Evolutionary conservation across 2,329 filamentous ascomycete genomes (phyloP).

Genomic region (Sordariomycetes sp.): DNA sequence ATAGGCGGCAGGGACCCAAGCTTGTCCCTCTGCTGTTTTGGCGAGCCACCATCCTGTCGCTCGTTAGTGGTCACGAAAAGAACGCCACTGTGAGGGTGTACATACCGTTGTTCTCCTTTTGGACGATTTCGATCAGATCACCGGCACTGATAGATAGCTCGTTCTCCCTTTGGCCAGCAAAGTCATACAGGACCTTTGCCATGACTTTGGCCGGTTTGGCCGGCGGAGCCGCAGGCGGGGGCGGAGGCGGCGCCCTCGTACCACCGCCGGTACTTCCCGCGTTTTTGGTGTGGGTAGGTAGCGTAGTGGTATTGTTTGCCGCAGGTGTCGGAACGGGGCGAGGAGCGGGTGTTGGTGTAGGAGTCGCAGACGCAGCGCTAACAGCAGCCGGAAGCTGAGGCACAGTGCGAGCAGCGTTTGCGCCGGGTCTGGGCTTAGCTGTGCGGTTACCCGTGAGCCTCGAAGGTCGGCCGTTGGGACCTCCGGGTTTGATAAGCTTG

Average conservation of each 20-base stretch:
- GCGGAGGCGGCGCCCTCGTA: conserved; percentile 51
- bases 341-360: conserved; percentile 10
- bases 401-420: conserved; percentile 17
- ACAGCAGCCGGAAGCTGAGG: conserved; percentile 24
- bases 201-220: conserved; percentile 54
- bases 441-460: conserved; percentile 49
- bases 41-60: conserved; percentile 90
- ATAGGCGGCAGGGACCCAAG: conserved; percentile 91
- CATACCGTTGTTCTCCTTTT: conserved; percentile 92
- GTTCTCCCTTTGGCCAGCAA: conserved; percentile 73
- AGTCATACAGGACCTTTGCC: conserved; percentile 89
- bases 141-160: conserved; percentile 74
- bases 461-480: conserved; percentile 72
- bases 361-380: conserved; percentile 14
- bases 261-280: conserved; percentile 40
- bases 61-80: conserved; percentile 14
- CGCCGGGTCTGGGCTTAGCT: conserved; percentile 32
- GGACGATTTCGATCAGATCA: conserved; percentile 79
- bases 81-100: background rate
- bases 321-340: conserved; percentile 15
- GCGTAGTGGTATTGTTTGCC: conserved; percentile 4
- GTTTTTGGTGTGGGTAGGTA: conserved; percentile 46
- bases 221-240: conserved; percentile 58
- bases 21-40: conserved; percentile 63
- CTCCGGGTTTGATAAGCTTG: conserved; percentile 83